phyloP scores from a whole-genome alignment of 768 basidiomycete genomes.

The Leccinum rimulosum region DNA sequence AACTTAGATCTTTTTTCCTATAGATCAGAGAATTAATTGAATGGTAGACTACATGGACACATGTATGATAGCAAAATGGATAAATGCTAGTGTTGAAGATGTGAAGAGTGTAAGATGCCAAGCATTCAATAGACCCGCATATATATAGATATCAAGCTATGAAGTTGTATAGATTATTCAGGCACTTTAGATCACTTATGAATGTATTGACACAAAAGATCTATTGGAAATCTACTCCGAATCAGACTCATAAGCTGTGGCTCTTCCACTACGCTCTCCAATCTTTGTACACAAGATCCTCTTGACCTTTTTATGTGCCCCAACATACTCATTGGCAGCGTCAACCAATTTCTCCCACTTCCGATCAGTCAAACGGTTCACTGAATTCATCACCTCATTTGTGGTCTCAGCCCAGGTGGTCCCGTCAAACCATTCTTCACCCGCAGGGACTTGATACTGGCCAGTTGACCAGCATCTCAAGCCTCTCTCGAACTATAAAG shows the following conservation, averaged over 20 bases:
- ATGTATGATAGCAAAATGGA: too few species aligned
- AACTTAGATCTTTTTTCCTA: too few species aligned
- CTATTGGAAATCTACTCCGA: too few species aligned
- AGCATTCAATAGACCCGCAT: too few species aligned
- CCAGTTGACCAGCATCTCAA: not conserved
- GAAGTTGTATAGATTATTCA: too few species aligned
- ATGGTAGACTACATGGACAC: too few species aligned
- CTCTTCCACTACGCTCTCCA: not conserved
- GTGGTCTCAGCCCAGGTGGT: not conserved
- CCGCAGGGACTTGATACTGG: not conserved
- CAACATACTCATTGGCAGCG: not conserved
- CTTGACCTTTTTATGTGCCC: not conserved
- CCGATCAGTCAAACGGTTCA: not conserved
- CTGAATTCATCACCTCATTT: not conserved
- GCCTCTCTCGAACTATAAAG: not conserved
- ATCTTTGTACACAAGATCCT: not conserved
- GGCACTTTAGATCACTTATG: too few species aligned
- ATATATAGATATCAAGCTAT: too few species aligned
- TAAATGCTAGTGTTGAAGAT: too few species aligned
- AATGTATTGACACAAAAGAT: too few species aligned
- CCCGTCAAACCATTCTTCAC: not conserved
- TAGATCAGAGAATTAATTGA: too few species aligned
- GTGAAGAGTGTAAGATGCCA: too few species aligned
- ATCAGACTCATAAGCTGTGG: not conserved
- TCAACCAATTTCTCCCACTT: not conserved